Evolutionary conservation across 2,329 filamentous ascomycete species (phyloP), one percentile per base, ranked within the genome.

Genomic region (Claviceps sp.): DNA sequence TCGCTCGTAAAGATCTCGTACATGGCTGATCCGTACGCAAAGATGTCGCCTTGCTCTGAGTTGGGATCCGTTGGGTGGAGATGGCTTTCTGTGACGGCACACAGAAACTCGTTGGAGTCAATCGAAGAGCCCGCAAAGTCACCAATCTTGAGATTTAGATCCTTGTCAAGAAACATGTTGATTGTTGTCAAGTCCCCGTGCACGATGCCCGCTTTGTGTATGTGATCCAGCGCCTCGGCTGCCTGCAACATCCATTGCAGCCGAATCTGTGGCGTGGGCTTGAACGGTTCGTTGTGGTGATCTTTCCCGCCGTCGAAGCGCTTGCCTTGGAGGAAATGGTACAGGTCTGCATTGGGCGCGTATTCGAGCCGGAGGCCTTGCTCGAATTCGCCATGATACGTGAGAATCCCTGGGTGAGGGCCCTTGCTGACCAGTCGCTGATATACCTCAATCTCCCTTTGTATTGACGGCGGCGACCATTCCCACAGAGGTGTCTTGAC

Each of bases 111-210:
- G 14, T 30, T 39, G 17, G 17, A 48, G 13, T 53, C 52, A 41
- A 53, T 50, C 13, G 52, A 53, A 10, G 52, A 53, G 44, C 48
- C 52, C 22, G 48, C 52, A 54, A 54, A 54, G 38, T 54, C 52
- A 22, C 43, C 52, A 40, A 54, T 49, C 44, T 39, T 54, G 39
- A 40, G 42, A 44, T 53, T 48, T 2, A 53, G 41, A 17, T 44
- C 19, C n/a, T 47, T 30, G 39, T 53, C 52, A n/a, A 53, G 42
- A 44, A 50, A 53, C 37, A 53, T 46, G 39, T 53, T 53, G 37
- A 44, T 13, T 39, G 45, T 47, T 11, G 52, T 53, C 3, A 53
- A 19, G 39, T 53, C 48, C 17, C 52, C 52, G 34, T 53, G 52
- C 14, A 51, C 44, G 37, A 53, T 30, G 14, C 52, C 52, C n/a